These are phyloP conservation scores for Jamesozyma hellenica DNA, from an alignment of 805 yeast species.

Conservation along the genomic window DNA sequence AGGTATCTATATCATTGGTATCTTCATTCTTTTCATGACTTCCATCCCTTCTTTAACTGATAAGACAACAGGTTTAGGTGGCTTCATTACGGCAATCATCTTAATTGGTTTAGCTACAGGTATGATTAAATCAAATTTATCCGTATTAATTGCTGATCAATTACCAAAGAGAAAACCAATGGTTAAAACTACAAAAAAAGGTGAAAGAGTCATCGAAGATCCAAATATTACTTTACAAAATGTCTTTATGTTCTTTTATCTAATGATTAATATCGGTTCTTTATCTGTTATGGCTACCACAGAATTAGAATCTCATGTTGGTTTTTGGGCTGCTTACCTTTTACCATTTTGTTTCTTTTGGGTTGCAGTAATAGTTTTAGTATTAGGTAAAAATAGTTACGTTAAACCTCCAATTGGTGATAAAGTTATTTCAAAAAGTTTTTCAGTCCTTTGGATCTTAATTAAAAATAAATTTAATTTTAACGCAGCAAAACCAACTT, in stretches of 20 bases:
- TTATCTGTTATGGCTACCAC: slow-evolving; percentile 70
- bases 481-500: slow-evolving; percentile 49
- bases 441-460: slow-evolving; percentile 37
- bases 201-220: slow-evolving; percentile 59
- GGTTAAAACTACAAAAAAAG: slow-evolving; percentile 46
- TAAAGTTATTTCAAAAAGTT: slow-evolving; percentile 46
- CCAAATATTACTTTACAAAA: slow-evolving; percentile 64
- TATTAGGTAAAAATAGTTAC: slow-evolving; percentile 44
- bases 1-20: slow-evolving; percentile 50
- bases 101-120: slow-evolving; percentile 71
- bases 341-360: slow-evolving; percentile 63
- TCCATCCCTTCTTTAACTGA: slow-evolving; percentile 50
- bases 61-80: slow-evolving; percentile 48
- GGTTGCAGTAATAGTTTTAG: slow-evolving; percentile 44
- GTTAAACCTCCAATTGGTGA: slow-evolving; percentile 53
- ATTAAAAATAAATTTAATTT: slow-evolving; percentile 40
- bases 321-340: slow-evolving; percentile 67
- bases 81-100: slow-evolving; percentile 36
- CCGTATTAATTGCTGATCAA: slow-evolving; percentile 64
- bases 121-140: slow-evolving; percentile 67
- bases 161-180: slow-evolving; percentile 51
- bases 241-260: slow-evolving; percentile 66
- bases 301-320: slow-evolving; percentile 53
- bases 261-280: slow-evolving; percentile 68
- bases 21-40: slow-evolving; percentile 55